Evolutionary conservation across 176 grass and related monocot genomes (phyloP).

Genomic region (Guadua angustifolia): DNA sequence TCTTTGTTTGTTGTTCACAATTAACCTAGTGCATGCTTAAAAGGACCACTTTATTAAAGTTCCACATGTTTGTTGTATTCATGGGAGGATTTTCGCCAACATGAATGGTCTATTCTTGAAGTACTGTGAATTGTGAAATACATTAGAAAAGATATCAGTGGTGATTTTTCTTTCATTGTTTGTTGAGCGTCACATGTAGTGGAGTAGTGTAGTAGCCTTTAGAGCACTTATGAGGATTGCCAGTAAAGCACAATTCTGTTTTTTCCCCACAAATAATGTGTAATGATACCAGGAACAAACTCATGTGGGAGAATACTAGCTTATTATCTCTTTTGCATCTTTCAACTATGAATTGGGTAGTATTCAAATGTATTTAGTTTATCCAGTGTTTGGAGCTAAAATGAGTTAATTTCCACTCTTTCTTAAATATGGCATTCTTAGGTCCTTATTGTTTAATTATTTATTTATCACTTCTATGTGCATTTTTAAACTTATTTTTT

Average conservation of each 20-base stretch:
- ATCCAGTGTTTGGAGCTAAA: background rate
- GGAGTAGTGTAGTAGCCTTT: background rate
- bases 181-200: background rate
- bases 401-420: background rate
- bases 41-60: background rate
- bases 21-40: conserved; percentile 2
- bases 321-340: background rate
- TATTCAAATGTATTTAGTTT: background rate
- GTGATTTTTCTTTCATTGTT: conserved; percentile 3
- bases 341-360: background rate
- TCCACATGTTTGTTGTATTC: background rate
- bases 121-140: background rate
- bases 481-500: conserved; percentile 30
- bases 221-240: background rate
- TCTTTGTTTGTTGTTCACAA: background rate
- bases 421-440: background rate
- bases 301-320: background rate
- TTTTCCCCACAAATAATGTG: background rate
- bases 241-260: background rate
- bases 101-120: conserved; percentile 8
- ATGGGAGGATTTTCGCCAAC: background rate
- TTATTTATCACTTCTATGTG: background rate
- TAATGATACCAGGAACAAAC: background rate
- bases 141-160: conserved; percentile 10
- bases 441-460: background rate